A percentile compares a stretch with the other conserved stretches of the same genome.
Evolutionary conservation across 2,329 filamentous ascomycete genomes (phyloP).

Genomic region (Bipolaris zeicola): DNA sequence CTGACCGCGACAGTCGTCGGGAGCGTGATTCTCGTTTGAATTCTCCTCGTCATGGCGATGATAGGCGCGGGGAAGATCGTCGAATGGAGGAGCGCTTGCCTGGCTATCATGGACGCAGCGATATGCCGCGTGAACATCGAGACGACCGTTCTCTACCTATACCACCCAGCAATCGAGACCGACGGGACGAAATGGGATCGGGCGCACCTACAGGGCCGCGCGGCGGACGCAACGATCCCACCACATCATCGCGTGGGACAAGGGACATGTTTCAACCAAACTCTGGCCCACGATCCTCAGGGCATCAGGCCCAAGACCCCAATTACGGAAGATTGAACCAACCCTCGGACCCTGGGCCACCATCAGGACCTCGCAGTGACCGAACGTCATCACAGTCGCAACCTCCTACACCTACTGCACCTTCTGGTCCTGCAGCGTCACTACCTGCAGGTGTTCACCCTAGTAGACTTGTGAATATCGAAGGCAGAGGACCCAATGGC

Average conservation of each 20-base stretch:
- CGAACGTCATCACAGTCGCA: constrained; percentile 35
- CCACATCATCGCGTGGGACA: constrained; percentile 30
- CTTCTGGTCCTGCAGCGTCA: constrained; percentile 38
- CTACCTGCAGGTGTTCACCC: constrained; percentile 59
- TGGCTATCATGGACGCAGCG: constrained; percentile 33
- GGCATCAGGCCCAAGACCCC: constrained; percentile 50
- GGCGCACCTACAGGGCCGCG: constrained; percentile 61
- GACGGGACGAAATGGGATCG: constrained; percentile 47
- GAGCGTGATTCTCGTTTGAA: constrained; percentile 39
- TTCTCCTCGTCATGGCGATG: constrained; percentile 35
- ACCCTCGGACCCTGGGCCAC: constrained; percentile 55
- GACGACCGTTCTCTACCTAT: constrained; percentile 39
- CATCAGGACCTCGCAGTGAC: constrained; percentile 60
- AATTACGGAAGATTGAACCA: constrained; percentile 57
- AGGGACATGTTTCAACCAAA: constrained; percentile 50
- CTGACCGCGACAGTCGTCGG: constrained; percentile 38
- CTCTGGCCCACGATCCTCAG: constrained; percentile 43
- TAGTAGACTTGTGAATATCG: constrained; percentile 56
- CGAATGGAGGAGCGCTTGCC: constrained; percentile 34
- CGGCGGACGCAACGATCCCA: constrained; percentile 47
- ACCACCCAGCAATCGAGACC: constrained; percentile 46
- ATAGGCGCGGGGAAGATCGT: constrained; percentile 35
- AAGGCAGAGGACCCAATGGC: constrained; percentile 26
- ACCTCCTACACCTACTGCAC: constrained; percentile 38
- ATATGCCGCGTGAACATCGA: constrained; percentile 36